Conservation (phyloP, 257 asterid species). For the Craterostigma plantagineum region DNA sequence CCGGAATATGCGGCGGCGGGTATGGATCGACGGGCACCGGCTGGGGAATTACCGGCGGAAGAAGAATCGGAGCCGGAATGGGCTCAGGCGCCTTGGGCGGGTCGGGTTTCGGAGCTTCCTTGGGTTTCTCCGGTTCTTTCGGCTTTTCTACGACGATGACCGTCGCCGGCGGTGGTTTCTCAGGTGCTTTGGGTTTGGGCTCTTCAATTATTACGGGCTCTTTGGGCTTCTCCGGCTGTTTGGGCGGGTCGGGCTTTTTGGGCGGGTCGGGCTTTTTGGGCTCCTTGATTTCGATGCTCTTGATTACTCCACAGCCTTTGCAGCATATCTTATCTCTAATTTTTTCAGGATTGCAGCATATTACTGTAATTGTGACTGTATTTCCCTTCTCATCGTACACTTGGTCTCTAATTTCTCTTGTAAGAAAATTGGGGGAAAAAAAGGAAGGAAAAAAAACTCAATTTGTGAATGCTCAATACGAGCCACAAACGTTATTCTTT, state of each 20-base stretch:
- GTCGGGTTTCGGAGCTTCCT: conserved; percentile 14
- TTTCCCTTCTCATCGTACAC: too few species aligned
- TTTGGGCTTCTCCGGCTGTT: conserved; percentile 17
- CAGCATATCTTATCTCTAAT: too few species aligned
- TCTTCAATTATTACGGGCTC: conserved; percentile 7
- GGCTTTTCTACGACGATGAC: too few species aligned
- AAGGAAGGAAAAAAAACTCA: too few species aligned
- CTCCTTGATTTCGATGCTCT: not conserved
- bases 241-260: conserved; percentile 5
- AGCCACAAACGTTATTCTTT: too few species aligned
- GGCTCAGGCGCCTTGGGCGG: conserved; percentile 10
- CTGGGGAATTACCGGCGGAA: conserved; percentile 1
- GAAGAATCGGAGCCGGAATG: conserved; percentile 2
- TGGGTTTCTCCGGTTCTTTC: conserved; percentile 9
- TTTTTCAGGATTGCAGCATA: too few species aligned
- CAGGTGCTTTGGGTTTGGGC: conserved; percentile 2
- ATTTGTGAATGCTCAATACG: too few species aligned
- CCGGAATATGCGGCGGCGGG: conserved; percentile 15
- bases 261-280: conserved; percentile 10
- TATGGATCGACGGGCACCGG: not conserved
- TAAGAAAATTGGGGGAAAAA: too few species aligned
- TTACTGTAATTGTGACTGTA: too few species aligned
- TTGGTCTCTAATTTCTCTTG: too few species aligned
- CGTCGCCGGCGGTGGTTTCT: not conserved
- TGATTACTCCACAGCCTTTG: too few species aligned